Percentiles rank a stretch among this genome's conserved stretches.
Conservation (phyloP, 768 basidiomycete genomes). For the Zangia roseola region DNA sequence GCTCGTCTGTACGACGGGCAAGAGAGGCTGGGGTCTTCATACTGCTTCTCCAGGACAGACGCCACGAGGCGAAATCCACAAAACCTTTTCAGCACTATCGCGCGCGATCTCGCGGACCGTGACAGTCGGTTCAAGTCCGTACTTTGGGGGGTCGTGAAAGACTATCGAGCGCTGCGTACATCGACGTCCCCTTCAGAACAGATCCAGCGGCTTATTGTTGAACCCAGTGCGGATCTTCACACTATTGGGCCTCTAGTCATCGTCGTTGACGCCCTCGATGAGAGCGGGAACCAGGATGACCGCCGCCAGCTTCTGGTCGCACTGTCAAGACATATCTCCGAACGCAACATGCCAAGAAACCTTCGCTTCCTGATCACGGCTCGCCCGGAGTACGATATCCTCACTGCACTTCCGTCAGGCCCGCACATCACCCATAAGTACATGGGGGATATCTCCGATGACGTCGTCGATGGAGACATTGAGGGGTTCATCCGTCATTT, state of each 20-base stretch:
- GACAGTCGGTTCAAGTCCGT: slow-evolving; percentile 11
- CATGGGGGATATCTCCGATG: not conserved
- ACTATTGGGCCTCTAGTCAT: not conserved
- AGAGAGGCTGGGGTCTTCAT: slow-evolving; percentile 24
- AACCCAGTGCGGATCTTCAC: slow-evolving; percentile 11
- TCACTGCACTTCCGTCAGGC: not conserved
- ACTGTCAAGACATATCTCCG: not conserved
- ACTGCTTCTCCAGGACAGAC: slow-evolving; percentile 16
- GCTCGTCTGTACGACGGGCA: slow-evolving; percentile 11
- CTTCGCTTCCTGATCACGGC: slow-evolving; percentile 18
- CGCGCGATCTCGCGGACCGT: slow-evolving; percentile 25
- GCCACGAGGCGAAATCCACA: slow-evolving; percentile 5
- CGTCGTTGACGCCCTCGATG: slow-evolving; percentile 30
- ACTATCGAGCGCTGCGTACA: slow-evolving; percentile 5
- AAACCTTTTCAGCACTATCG: slow-evolving; percentile 27
- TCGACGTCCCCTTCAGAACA: slow-evolving; percentile 8
- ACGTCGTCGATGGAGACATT: not conserved
- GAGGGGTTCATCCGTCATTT: not conserved
- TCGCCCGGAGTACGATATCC: slow-evolving; percentile 15
- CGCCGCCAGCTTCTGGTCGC: slow-evolving; percentile 15
- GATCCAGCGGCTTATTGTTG: slow-evolving; percentile 20
- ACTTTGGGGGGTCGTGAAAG: slow-evolving; percentile 5
- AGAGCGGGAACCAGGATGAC: slow-evolving; percentile 7
- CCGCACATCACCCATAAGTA: not conserved
- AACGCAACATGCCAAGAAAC: slow-evolving; percentile 7